Evolutionary conservation across 164 flowering plant genomes (phyloP), one percentile per base, ranked within the genome.

Genomic region (Magnolia sinica): DNA sequence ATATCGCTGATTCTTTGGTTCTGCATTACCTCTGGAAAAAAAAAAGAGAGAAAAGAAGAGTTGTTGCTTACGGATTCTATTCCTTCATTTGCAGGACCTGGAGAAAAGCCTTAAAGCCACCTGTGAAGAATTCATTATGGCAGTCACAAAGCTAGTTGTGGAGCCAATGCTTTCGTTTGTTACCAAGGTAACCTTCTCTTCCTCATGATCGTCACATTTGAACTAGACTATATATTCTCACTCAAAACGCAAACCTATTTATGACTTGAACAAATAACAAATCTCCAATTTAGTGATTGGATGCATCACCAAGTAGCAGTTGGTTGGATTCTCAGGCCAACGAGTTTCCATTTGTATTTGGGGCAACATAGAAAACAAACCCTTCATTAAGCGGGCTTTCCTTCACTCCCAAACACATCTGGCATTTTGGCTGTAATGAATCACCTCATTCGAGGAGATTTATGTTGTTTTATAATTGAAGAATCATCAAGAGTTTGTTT

Each of bases 161-260:
- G 99, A 96, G 82, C 99, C 99, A 19, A 86, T 96, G 97, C 97
- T 96, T 83, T 96, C 98, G 23, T 96, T 96, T 86, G 97, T 90
- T 70, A 89, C 99, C 69, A 96, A 94, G 99, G 99, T 96, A 37
- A 20, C 10, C 61, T 55, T 55, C 13, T 55, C 61, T 55, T 55
- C 61, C 13, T 16, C 18, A 55, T 55, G 61, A 16, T 55, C 0
- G 13, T 55, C 18, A 16, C 19, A 55, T 55, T 11, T 11, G 61
- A 16, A 55, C 18, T 55, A 55, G 18, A 55, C 2, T 55, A 11
- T 55, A 11, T 11, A 11, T 55, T 11, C 13, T 16, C 61, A 55
- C 18, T 4, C 8, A 55, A 11, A 55, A 13, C 0, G 10, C 18
- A 55, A 55, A 55, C 18, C 10, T 8, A 55, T 55, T 55, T 37